These are phyloP conservation scores for Erythrophleum fordii DNA, from an alignment of 306 rosid species.

Conservation along the genomic window DNA sequence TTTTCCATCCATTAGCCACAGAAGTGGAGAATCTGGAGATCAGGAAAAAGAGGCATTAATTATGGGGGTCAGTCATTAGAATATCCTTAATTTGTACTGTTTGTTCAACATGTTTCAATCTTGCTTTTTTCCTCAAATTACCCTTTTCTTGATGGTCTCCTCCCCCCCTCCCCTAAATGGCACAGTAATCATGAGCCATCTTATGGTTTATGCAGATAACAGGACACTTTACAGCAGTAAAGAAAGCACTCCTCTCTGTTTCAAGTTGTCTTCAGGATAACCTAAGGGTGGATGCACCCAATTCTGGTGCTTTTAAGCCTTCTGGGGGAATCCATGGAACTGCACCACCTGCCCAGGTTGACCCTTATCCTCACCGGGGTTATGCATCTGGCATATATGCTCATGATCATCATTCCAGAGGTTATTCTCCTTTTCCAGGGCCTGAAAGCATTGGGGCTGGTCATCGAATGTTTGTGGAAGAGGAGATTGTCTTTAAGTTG, in stretches of 20 bases:
- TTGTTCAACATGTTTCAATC: background rate
- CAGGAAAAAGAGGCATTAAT: background rate
- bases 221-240: slow-evolving; percentile 64
- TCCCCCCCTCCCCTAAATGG: too few relatives aligned
- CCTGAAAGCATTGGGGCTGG: slow-evolving; percentile 57
- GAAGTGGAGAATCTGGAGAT: background rate
- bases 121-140: background rate
- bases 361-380: slow-evolving; percentile 57
- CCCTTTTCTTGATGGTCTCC: background rate
- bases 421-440: slow-evolving; percentile 63
- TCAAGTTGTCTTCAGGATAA: slow-evolving; percentile 68
- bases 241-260: slow-evolving; percentile 78
- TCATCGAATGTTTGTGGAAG: slow-evolving; percentile 70
- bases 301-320: slow-evolving; percentile 54
- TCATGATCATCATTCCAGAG: slow-evolving; percentile 61
- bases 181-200: slow-evolving; percentile 14
- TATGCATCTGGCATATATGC: slow-evolving; percentile 48
- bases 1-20: background rate
- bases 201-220: slow-evolving; percentile 62
- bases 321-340: slow-evolving; percentile 48
- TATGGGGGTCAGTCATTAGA: background rate
- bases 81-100: background rate
- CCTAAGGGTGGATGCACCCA: slow-evolving; percentile 50
- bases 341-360: slow-evolving; percentile 48
- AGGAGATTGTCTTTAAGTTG: slow-evolving; percentile 82